Evolutionary conservation across 2,329 filamentous ascomycete genomes (phyloP).

Genomic region (Pyrenochaeta sp.): DNA sequence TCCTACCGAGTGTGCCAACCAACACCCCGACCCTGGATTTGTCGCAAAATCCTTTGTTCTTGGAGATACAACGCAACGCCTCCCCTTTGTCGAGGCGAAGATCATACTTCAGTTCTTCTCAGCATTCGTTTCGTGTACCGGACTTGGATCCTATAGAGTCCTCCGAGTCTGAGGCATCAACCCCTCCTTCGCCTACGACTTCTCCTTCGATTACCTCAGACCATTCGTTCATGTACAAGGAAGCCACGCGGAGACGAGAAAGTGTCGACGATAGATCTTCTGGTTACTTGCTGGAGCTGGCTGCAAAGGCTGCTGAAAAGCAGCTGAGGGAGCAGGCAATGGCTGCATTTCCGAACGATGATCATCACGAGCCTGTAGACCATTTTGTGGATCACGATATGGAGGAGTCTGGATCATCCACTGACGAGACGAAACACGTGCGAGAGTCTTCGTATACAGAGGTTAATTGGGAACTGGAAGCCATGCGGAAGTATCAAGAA

Average conservation of each 20-base stretch:
- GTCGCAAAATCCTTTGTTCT: slow-evolving; percentile 41
- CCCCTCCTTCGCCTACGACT: slow-evolving; percentile 54
- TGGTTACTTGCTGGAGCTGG: slow-evolving; percentile 78
- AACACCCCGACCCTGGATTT: slow-evolving; percentile 45
- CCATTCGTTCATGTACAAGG: slow-evolving; percentile 57
- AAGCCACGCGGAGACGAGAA: slow-evolving; percentile 64
- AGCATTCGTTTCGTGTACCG: slow-evolving; percentile 66
- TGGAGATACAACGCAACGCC: slow-evolving; percentile 46
- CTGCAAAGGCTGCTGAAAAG: slow-evolving; percentile 79
- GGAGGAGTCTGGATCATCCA: slow-evolving; percentile 46
- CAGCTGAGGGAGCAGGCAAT: slow-evolving; percentile 80
- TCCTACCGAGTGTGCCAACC: slow-evolving; percentile 55
- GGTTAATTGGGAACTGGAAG: slow-evolving; percentile 76
- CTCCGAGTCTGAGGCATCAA: slow-evolving; percentile 62
- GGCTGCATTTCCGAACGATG: slow-evolving; percentile 76
- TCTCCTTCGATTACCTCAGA: slow-evolving; percentile 58
- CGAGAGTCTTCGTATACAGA: slow-evolving; percentile 71
- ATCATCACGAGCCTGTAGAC: slow-evolving; percentile 72
- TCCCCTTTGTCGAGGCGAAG: slow-evolving; percentile 41
- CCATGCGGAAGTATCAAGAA: slow-evolving; percentile 81
- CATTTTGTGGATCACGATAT: slow-evolving; percentile 72
- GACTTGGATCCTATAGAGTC: slow-evolving; percentile 68
- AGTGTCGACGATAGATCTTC: slow-evolving; percentile 79
- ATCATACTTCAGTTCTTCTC: slow-evolving; percentile 49
- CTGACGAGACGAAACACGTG: slow-evolving; percentile 36